Evolutionary conservation across 2,329 filamentous ascomycete species (phyloP).

Genomic region (Ascochyta lentis): DNA sequence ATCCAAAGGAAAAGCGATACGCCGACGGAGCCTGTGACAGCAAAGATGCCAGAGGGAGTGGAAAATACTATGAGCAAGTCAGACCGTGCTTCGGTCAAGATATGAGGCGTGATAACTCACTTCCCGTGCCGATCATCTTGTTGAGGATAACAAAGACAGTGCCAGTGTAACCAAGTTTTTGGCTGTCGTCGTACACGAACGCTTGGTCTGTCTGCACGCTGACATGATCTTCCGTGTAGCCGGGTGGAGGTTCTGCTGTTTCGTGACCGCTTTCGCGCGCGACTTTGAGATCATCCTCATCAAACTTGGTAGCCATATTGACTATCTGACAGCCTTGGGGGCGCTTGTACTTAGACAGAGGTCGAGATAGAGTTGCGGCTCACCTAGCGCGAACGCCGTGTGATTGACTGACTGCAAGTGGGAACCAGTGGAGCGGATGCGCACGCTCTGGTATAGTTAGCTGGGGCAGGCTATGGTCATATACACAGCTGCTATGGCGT

Average conservation of each 20-base stretch:
- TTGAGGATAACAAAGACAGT: constrained; percentile 46
- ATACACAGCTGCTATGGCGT: constrained; percentile 25
- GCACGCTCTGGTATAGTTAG: constrained; percentile 8
- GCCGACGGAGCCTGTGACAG: constrained; percentile 62
- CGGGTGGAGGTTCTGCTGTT: constrained; percentile 21
- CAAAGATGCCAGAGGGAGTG: constrained; percentile 64
- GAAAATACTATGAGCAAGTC: constrained; percentile 55
- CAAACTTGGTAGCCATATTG: constrained; percentile 31
- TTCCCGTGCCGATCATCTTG: constrained; percentile 41
- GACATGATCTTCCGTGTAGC: constrained; percentile 27
- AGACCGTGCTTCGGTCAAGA: constrained; percentile 8
- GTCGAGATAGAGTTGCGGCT: constrained; percentile 1
- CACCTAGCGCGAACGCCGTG: background rate
- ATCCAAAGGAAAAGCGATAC: constrained; percentile 63
- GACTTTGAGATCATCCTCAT: constrained; percentile 30
- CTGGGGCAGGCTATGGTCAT: constrained; percentile 19
- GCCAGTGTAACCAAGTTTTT: constrained; percentile 44
- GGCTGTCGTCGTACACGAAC: constrained; percentile 41
- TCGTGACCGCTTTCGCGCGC: constrained; percentile 21
- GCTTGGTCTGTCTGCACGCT: constrained; percentile 42
- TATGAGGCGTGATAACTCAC: constrained; percentile 17
- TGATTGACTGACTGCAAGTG: background rate
- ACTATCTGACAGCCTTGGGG: background rate
- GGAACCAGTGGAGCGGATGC: constrained; percentile 13
- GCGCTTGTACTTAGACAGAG: background rate